phyloP scores from a whole-genome alignment of 805 yeast genomes.

The Kuraishia ogatae region DNA sequence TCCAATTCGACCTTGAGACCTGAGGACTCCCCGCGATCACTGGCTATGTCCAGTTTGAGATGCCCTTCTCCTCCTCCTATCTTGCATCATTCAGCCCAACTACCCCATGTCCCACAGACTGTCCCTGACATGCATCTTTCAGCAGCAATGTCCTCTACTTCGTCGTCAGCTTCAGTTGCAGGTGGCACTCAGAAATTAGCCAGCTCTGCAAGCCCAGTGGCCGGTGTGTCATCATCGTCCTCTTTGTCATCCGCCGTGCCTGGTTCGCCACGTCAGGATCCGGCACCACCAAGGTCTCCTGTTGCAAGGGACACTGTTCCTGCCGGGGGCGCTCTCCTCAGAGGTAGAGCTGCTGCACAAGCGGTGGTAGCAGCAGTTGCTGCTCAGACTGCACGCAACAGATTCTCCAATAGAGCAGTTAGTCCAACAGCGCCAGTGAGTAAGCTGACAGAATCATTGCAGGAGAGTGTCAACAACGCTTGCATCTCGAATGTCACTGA shows the following conservation, averaged over 20 bases:
- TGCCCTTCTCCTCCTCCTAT: slow-evolving; percentile 75
- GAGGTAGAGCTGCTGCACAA: slow-evolving; percentile 27
- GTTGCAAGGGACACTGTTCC: slow-evolving; percentile 24
- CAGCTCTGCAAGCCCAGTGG: background rate
- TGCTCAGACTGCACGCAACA: slow-evolving; percentile 24
- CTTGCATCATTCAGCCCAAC: slow-evolving; percentile 23
- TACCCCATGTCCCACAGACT: background rate
- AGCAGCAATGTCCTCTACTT: background rate
- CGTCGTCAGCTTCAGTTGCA: background rate
- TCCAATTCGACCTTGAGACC: background rate
- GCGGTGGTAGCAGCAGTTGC: slow-evolving; percentile 31
- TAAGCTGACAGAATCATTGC: slow-evolving; percentile 17
- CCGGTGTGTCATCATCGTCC: background rate
- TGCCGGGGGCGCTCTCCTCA: slow-evolving; percentile 38
- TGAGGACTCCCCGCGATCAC: slow-evolving; percentile 36
- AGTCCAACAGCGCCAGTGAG: slow-evolving; percentile 8
- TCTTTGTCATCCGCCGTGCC: background rate
- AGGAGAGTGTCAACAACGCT: slow-evolving; percentile 3
- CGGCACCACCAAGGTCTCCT: background rate
- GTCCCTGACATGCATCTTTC: background rate
- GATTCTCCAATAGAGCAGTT: slow-evolving; percentile 5
- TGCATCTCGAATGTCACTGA: background rate
- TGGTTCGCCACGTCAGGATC: background rate
- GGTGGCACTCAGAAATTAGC: background rate
- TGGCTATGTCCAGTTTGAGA: slow-evolving; percentile 49